Evolutionary conservation across 169 alveolate species (phyloP), one percentile per base, ranked within the genome.

Genomic region (Plasmodium gallinaceum): DNA sequence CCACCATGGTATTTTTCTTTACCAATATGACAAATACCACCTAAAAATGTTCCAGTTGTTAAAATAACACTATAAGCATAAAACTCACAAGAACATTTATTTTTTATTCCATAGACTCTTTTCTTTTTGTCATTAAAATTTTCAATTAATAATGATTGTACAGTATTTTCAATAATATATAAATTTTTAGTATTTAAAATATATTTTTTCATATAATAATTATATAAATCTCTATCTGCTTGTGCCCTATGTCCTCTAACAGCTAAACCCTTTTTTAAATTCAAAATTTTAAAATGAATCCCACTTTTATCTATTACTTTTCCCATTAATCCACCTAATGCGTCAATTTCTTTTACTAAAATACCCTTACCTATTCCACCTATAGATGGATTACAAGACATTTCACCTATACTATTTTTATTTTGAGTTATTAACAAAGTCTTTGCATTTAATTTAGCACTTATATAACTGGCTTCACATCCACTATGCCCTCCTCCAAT

Each of bases 401-500:
- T 70, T 78, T 93, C 96, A 1, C 97, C 97, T 42, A 97, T 95
- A 12, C 97, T 93, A 1, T 66, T 71, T 62, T 60, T 58, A 39
- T 94, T 91, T 62, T 96, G 94, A 5, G 98, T 97, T 46, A 96
- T 90, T 22, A 97, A 90, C 20, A 95, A 45, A 2, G 98, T 96
- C 48, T 95, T 88, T 0, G 97, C 98, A 6, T 97, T 98, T 12
- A 95, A 74, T 45, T 97, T 95, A 45, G 98, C 97, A 16, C 98
- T 76, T 9, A 98, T 98, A 43, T 93, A 88, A 8, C 98, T 98
- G 10, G 99, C 98, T 88, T 97, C 99, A 74, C 97, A 92, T 20
- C 99, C 99, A 7, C 98, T 96, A 78, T 97, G 99, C 18, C 99
- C 99, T 6, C 98, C 99, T 10, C 99, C 99, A 20, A 97, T 93